Evolutionary conservation across 2,329 filamentous ascomycete genomes (phyloP).

Genomic region (Alternaria novae-zelandiae): DNA sequence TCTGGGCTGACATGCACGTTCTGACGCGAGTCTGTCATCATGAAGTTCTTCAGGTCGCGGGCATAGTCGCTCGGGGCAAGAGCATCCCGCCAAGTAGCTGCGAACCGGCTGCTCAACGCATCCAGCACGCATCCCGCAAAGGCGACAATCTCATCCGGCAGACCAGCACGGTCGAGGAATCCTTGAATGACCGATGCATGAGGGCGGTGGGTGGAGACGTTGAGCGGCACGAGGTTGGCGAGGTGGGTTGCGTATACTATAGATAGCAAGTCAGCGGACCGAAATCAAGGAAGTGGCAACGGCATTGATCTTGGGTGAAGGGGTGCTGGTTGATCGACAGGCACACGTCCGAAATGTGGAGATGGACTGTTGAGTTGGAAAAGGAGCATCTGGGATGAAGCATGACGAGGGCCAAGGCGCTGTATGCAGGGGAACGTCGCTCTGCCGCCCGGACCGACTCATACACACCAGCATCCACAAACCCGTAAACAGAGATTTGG

Average conservation of each 20-base stretch:
- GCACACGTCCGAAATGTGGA: constrained; percentile 17
- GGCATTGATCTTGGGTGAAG: not conserved
- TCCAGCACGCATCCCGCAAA: constrained; percentile 50
- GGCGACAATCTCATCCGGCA: constrained; percentile 45
- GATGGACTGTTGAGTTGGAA: constrained; percentile 6
- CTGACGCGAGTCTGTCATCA: constrained; percentile 23
- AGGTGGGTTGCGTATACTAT: constrained; percentile 46
- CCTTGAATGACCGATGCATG: constrained; percentile 32
- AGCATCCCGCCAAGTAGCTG: constrained; percentile 36
- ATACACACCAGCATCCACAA: constrained; percentile 23
- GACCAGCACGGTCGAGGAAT: constrained; percentile 39
- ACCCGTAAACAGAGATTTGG: constrained; percentile 20
- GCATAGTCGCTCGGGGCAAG: constrained; percentile 24
- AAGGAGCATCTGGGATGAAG: constrained; percentile 7
- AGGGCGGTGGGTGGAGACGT: constrained; percentile 37
- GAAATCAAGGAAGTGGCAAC: constrained; percentile 12
- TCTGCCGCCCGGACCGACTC: constrained; percentile 19
- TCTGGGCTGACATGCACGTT: constrained; percentile 33
- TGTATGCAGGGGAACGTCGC: constrained; percentile 29
- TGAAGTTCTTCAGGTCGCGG: constrained; percentile 19
- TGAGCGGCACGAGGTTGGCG: constrained; percentile 45
- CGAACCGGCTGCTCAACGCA: constrained; percentile 42
- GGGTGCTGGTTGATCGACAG: constrained; percentile 32
- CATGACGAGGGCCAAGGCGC: constrained; percentile 21
- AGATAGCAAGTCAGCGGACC: constrained; percentile 27